Evolutionary conservation across 2,329 filamentous ascomycete genomes (phyloP).

Genomic region (Didymella keratinophila): DNA sequence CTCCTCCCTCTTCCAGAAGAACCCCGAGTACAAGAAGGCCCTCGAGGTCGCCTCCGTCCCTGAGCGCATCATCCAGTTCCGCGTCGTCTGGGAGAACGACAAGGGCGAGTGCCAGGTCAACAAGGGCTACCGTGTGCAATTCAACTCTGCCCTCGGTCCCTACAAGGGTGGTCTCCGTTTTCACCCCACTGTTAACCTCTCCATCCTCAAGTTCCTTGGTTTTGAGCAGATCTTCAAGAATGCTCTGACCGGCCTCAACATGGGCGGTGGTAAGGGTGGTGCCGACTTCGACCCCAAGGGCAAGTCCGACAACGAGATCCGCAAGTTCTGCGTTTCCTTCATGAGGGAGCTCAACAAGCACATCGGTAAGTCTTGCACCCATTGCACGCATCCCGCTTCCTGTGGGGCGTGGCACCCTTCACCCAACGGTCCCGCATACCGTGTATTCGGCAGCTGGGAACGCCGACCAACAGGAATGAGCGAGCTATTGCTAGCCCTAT

Average conservation of each 20-base stretch:
- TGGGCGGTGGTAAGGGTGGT: conserved; percentile 97
- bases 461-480: conserved; percentile 24
- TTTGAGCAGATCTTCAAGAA: conserved; percentile 99
- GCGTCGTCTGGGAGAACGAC: conserved; percentile 96
- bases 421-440: conserved; percentile 25
- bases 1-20: conserved; percentile 89
- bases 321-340: conserved; percentile 94
- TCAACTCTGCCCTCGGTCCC: conserved; percentile 95
- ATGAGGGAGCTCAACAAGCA: conserved; percentile 96
- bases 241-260: conserved; percentile 92
- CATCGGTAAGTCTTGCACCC: conserved; percentile 61
- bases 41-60: conserved; percentile 88
- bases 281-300: conserved; percentile 99
- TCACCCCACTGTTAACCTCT: conserved; percentile 85
- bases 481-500: conserved; percentile 26
- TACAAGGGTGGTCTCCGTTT: conserved; percentile 98
- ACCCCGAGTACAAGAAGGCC: conserved; percentile 93
- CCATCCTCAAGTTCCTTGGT: conserved; percentile 91
- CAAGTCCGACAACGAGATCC: conserved; percentile 96
- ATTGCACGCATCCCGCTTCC: conserved; percentile 13
- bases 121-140: conserved; percentile 95
- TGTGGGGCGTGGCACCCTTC: conserved; percentile 24
- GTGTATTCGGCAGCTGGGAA: conserved; percentile 14
- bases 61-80: conserved; percentile 96
- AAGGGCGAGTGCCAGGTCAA: conserved; percentile 88